phyloP scores from a whole-genome alignment of 2,329 filamentous ascomycete species.

The Coniochaeta sp. region DNA sequence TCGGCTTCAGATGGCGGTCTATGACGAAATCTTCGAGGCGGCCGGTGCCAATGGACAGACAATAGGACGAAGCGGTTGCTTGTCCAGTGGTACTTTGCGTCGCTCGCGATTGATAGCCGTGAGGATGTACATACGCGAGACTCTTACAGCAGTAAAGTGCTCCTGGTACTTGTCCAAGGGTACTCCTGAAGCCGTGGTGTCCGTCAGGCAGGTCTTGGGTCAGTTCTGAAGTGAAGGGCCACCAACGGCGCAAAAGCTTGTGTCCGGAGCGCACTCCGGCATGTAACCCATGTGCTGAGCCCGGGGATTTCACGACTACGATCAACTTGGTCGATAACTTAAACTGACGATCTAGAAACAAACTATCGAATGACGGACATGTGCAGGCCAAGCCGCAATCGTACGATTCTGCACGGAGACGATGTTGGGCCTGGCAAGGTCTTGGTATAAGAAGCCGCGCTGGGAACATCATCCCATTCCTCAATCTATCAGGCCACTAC shows the following conservation, averaged over 20 bases:
- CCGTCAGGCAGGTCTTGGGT: background rate
- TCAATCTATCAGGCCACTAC: background rate
- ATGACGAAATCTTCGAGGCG: background rate
- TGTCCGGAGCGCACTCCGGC: background rate
- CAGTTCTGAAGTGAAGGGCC: background rate
- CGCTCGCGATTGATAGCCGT: background rate
- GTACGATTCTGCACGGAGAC: background rate
- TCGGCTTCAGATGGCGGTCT: background rate
- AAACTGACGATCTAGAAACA: background rate
- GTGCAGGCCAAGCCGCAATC: background rate
- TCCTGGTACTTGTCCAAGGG: background rate
- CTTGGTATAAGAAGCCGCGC: background rate
- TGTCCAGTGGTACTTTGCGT: background rate
- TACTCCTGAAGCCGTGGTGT: background rate
- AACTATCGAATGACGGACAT: background rate
- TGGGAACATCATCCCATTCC: background rate
- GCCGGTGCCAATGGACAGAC: background rate
- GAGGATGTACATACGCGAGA: background rate
- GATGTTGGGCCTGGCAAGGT: background rate
- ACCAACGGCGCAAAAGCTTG: background rate
- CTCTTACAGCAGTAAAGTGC: background rate
- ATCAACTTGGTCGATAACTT: background rate
- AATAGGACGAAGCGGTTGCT: background rate
- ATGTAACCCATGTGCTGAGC: background rate
- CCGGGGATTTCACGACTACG: no score